Percentiles rank a stretch among this genome's conserved stretches.
Evolutionary conservation across 2,329 filamentous ascomycete genomes (phyloP).

Genomic region (Exophiala spinifera): DNA sequence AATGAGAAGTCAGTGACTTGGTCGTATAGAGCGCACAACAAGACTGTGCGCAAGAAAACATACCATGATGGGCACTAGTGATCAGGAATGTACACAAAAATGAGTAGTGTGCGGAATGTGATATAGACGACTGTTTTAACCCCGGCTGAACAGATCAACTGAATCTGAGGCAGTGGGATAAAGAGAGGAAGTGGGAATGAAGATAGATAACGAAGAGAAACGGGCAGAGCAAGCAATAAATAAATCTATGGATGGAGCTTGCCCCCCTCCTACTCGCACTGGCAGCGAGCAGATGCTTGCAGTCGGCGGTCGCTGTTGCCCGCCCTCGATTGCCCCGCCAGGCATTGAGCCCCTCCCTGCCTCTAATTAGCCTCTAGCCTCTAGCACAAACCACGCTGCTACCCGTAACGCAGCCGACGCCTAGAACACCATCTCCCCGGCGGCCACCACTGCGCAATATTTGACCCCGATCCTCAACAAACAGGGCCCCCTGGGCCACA

Average conservation of each 20-base stretch:
- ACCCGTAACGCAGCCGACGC: neutral
- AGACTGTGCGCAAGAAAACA: no score
- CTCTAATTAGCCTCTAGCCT: no score
- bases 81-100: neutral
- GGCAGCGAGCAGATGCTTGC: neutral
- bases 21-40: neutral
- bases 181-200: neutral
- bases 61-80: constrained; percentile 22
- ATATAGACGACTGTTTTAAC: neutral
- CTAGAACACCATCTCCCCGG: neutral
- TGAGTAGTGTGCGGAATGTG: neutral
- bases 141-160: neutral
- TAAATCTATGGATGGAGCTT: neutral
- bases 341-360: neutral
- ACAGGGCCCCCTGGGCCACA: neutral
- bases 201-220: neutral
- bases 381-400: neutral
- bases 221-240: neutral
- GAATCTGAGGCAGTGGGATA: neutral
- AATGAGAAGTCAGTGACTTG: constrained; percentile 6
- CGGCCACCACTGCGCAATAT: neutral
- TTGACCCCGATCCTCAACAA: neutral
- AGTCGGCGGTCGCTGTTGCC: neutral
- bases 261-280: no score
- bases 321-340: neutral